A percentile compares a stretch with the other conserved stretches of the same genome.
phyloP scores from a whole-genome alignment of 495 filamentous ascomycete genomes.

The Aspergillus bertholletiae region DNA sequence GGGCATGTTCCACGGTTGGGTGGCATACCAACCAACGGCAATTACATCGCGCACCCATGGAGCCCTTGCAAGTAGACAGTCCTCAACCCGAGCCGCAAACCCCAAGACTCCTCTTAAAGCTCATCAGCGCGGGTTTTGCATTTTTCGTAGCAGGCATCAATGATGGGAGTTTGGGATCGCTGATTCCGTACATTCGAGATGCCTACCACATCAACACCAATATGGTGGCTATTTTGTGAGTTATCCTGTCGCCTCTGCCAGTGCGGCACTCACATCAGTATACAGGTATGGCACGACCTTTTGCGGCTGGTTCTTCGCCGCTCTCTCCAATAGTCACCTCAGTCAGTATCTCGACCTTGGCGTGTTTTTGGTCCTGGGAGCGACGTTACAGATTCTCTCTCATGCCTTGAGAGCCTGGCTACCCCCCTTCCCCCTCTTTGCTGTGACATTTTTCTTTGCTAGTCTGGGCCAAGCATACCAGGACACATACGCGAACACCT shows the following conservation, averaged over 20 bases:
- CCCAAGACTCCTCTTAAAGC: conserved; percentile 19
- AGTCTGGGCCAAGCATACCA: conserved; percentile 33
- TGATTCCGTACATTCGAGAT: conserved; percentile 53
- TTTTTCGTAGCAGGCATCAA: conserved; percentile 32
- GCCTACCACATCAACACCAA: conserved; percentile 45
- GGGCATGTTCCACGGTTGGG: too few relatives aligned
- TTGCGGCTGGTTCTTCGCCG: conserved; percentile 29
- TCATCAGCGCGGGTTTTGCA: conserved; percentile 23
- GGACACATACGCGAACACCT: conserved; percentile 34
- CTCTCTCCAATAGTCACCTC: conserved; percentile 26
- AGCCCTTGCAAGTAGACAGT: conserved; percentile 1
- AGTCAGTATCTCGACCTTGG: conserved; percentile 26
- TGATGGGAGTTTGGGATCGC: conserved; percentile 50
- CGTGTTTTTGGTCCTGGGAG: conserved; percentile 20
- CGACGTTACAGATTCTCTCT: conserved; percentile 23
- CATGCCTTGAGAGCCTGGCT: conserved; percentile 27
- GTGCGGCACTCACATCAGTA: background rate
- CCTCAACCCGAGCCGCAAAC: background rate
- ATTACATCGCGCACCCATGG: too few relatives aligned
- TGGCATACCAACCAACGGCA: too few relatives aligned
- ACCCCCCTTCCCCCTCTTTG: conserved; percentile 26
- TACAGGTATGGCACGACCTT: conserved; percentile 28
- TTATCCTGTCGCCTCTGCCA: background rate
- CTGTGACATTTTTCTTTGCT: conserved; percentile 28
- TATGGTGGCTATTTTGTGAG: conserved; percentile 22